Evolutionary conservation across 805 yeast genomes (phyloP), one percentile per base, ranked within the genome.

Genomic region (Blastobotrys peoriensis): DNA sequence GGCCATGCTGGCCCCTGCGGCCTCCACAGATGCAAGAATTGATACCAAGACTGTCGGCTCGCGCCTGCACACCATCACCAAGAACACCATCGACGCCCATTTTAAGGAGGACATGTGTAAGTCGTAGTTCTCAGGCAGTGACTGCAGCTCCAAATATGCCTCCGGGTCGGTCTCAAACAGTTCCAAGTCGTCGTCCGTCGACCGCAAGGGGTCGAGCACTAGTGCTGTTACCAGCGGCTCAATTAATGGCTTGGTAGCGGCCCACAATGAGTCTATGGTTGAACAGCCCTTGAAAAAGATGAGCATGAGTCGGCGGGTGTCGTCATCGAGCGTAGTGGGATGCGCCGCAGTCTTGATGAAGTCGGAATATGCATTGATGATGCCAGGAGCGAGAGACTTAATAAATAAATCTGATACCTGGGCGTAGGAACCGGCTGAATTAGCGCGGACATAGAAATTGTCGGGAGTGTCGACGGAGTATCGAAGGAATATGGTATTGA

Each of bases 161-260:
- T 78, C 82, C 3, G 96, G 96, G 55, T 89, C 96, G 51, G 73
- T 78, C 49, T 86, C 91, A 65, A 84, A 88, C 2, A 76, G 64
- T 50, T 84, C 91, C 41, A 86, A 66, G 15, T 78, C 76, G 4
- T 75, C 79, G 40, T 79, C 79, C 4, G 74, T 70, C 1, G 89
- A 82, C 13, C 43, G 25, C 18, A 49, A 22, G 8, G 36, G 25
- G 15, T 36, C 33, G 22, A 46, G 44, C 8, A 48, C 34, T 13
- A 49, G 17, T 5, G 41, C 35, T 2, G 43, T 35, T 5, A 49
- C 22, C 5, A 49, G 41, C 6, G 38, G 38, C 3, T 47, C 48
- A 15, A 49, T 38, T 8, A 21, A 33, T 3, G 45, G 25, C 4
- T 25, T 15, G 10, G 48, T 5, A 13, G 37, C 22, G 10, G 19